Conservation (phyloP, 441 rosid species). For the Populus hybrid region DNA sequence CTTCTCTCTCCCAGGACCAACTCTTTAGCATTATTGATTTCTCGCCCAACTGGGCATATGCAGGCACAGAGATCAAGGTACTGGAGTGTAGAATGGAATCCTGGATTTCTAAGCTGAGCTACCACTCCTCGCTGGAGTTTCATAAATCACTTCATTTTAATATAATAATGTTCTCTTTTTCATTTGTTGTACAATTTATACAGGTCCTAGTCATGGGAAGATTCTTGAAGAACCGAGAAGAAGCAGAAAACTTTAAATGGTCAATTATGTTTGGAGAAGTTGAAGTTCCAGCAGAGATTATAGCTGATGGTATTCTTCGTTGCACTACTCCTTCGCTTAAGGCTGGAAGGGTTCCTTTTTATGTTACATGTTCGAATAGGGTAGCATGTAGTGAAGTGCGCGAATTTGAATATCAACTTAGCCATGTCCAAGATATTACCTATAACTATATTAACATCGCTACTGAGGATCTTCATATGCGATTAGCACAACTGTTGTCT, state of each 20-base stretch:
- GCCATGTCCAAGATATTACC: conserved; percentile 39
- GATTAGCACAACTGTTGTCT: conserved; percentile 55
- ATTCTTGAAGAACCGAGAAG: conserved; percentile 60
- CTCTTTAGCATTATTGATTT: conserved; percentile 80
- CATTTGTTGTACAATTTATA: not conserved
- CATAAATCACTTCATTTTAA: not conserved
- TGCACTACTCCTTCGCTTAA: conserved; percentile 69
- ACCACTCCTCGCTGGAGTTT: not conserved
- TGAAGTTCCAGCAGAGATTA: conserved; percentile 87
- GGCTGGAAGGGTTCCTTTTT: conserved; percentile 81
- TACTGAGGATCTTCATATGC: conserved; percentile 48
- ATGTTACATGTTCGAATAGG: conserved; percentile 88
- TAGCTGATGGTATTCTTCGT: conserved; percentile 80
- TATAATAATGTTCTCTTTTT: not conserved
- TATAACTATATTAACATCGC: conserved; percentile 38
- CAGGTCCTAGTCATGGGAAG: conserved; percentile 79
- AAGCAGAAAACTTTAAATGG: conserved; percentile 61
- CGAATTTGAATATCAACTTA: conserved; percentile 73
- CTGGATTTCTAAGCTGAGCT: not conserved
- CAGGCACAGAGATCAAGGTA: conserved; percentile 79
- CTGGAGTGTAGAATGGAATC: conserved; percentile 1
- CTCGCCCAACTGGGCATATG: conserved; percentile 71
- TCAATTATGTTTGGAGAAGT: conserved; percentile 99
- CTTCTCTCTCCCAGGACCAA: conserved; percentile 38
- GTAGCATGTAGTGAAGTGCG: conserved; percentile 93